phyloP scores from a whole-genome alignment of 805 yeast genomes.

The Schizosaccharomyces cryophilus region DNA sequence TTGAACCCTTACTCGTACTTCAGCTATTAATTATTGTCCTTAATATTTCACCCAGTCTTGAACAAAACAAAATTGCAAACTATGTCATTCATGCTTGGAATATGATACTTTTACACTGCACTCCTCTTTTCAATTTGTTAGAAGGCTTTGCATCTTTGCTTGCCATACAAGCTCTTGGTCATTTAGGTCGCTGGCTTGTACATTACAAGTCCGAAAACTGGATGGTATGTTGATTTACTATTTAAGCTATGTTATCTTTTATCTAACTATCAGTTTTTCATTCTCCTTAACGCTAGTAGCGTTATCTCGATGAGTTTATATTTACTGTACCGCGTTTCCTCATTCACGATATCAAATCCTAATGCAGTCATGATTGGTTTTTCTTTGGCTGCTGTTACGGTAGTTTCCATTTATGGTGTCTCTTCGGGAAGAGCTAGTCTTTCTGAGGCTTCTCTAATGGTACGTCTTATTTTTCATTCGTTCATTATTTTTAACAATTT shows the following conservation, averaged over 20 bases:
- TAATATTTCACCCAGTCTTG: conserved; percentile 5
- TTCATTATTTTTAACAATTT: neutral
- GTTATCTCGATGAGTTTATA: conserved; percentile 53
- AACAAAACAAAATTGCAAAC: conserved; percentile 9
- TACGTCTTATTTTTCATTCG: neutral
- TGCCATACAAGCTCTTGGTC: conserved; percentile 81
- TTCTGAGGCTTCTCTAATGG: conserved; percentile 59
- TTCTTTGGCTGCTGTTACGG: conserved; percentile 46
- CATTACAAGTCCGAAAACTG: conserved; percentile 29
- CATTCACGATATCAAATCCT: conserved; percentile 38
- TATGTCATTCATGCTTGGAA: conserved; percentile 37
- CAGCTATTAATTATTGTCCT: conserved; percentile 39
- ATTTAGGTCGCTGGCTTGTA: conserved; percentile 48
- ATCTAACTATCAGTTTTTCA: conserved; percentile 21
- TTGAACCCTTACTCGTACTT: conserved; percentile 67
- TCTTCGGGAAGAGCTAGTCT: conserved; percentile 65
- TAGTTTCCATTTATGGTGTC: conserved; percentile 63
- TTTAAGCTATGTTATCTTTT: neutral
- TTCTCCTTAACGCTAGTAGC: conserved; percentile 47
- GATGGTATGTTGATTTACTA: conserved; percentile 18
- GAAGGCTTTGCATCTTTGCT: conserved; percentile 86
- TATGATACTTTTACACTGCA: conserved; percentile 43
- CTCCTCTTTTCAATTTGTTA: conserved; percentile 66
- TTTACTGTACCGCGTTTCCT: conserved; percentile 62
- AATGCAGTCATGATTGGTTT: conserved; percentile 74